phyloP scores from a whole-genome alignment of 192 early-diverging fungal species.

The Coemansia sp. region DNA sequence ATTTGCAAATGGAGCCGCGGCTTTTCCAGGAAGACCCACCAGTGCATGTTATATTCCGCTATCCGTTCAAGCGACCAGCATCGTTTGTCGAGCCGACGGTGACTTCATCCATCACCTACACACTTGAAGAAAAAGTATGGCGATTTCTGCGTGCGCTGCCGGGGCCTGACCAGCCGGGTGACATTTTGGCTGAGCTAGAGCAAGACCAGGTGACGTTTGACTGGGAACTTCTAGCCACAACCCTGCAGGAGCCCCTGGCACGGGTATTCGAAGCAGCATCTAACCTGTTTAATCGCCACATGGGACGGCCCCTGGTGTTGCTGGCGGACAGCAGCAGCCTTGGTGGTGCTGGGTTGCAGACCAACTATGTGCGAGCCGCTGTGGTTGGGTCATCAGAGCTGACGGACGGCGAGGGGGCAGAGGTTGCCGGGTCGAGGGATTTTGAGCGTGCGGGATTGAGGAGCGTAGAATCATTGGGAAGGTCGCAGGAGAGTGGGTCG shows the following conservation, averaged over 20 bases:
- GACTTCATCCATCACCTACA: background rate
- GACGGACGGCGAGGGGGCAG: background rate
- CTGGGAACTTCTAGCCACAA: conserved; percentile 43
- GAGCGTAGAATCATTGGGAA: conserved; percentile 48
- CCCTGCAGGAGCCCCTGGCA: conserved; percentile 22
- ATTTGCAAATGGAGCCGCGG: too few species aligned
- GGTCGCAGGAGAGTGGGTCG: conserved; percentile 7
- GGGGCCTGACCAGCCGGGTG: conserved; percentile 30
- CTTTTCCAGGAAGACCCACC: background rate
- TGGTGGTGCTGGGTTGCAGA: background rate
- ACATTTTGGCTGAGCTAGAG: conserved; percentile 49
- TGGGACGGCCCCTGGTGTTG: conserved; percentile 27
- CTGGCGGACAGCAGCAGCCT: conserved; percentile 25
- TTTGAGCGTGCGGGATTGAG: conserved; percentile 31
- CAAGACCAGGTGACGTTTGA: conserved; percentile 55
- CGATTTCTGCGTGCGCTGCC: conserved; percentile 32
- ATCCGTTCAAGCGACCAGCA: conserved; percentile 32
- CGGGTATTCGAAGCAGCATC: conserved; percentile 43
- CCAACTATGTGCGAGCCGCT: background rate
- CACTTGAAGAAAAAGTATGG: conserved; percentile 47
- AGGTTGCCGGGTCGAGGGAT: conserved; percentile 16
- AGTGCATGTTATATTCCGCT: conserved; percentile 47
- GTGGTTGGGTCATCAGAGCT: background rate
- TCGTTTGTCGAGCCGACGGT: conserved; percentile 17
- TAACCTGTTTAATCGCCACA: conserved; percentile 30